These are phyloP conservation scores for Spathaspora sp. DNA, from an alignment of 1,139 yeast species.

Conservation along the genomic window DNA sequence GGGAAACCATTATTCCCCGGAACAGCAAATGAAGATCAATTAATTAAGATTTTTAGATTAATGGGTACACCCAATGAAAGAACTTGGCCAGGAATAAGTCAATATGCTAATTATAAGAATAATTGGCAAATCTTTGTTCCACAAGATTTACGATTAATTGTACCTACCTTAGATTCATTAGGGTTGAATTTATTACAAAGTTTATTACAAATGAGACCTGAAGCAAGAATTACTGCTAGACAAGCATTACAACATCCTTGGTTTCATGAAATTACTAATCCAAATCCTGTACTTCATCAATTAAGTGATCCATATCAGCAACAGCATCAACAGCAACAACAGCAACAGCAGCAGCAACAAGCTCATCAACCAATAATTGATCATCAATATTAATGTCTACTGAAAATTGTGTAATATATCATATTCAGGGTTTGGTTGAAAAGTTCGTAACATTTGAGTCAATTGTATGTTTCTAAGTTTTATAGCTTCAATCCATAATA, in stretches of 20 bases:
- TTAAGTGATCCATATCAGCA: slow-evolving; percentile 41
- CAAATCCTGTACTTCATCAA: slow-evolving; percentile 34
- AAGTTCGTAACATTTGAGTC: slow-evolving; percentile 7
- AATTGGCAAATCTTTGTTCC: slow-evolving; percentile 79
- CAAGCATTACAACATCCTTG: slow-evolving; percentile 94
- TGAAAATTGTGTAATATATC: slow-evolving; percentile 9
- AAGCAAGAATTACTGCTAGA: slow-evolving; percentile 83
- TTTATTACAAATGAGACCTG: slow-evolving; percentile 89
- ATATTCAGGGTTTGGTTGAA: slow-evolving; percentile 9
- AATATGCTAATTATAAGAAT: slow-evolving; percentile 79
- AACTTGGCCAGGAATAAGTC: slow-evolving; percentile 93
- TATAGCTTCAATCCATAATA: slow-evolving; percentile 11
- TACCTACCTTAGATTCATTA: slow-evolving; percentile 76
- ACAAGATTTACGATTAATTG: slow-evolving; percentile 74
- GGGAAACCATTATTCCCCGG: slow-evolving; percentile 99
- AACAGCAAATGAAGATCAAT: slow-evolving; percentile 91
- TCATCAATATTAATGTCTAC: slow-evolving; percentile 14
- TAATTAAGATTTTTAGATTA: slow-evolving; percentile 79
- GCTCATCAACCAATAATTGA: slow-evolving; percentile 16
- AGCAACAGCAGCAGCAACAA: slow-evolving; percentile 10
- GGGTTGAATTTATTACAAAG: slow-evolving; percentile 78
- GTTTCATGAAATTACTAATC: slow-evolving; percentile 76
- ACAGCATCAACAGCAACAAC: slow-evolving; percentile 29
- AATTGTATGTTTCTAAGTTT: slow-evolving; percentile 9
- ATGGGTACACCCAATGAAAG: slow-evolving; percentile 97